Conservation (phyloP, 257 asterid genomes). For the Verbascum thapsus region DNA sequence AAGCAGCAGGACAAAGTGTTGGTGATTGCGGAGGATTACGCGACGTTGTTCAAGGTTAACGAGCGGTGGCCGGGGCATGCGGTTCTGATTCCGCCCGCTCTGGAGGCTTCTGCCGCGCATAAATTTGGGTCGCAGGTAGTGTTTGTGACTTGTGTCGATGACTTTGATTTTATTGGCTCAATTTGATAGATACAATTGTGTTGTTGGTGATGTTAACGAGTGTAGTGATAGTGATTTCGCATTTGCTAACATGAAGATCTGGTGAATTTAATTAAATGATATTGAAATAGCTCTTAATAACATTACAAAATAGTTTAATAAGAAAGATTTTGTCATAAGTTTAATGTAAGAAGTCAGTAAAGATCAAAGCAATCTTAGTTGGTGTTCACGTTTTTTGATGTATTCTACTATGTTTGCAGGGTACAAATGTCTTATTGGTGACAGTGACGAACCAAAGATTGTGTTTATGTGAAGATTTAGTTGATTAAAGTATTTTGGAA, state of each 20-base stretch:
- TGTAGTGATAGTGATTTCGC: too few relatives aligned
- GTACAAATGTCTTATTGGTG: neutral
- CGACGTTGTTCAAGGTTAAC: conserved; percentile 79
- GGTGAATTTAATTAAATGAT: too few relatives aligned
- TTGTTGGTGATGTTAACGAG: too few relatives aligned
- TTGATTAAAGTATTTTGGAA: neutral
- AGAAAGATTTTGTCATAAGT: too few relatives aligned
- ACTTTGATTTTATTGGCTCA: neutral
- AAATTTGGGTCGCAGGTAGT: conserved; percentile 96
- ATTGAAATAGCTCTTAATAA: too few relatives aligned
- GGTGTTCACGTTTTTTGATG: neutral
- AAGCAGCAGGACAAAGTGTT: conserved; percentile 87
- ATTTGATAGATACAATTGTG: too few relatives aligned
- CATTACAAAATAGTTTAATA: too few relatives aligned
- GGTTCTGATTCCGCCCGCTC: conserved; percentile 83
- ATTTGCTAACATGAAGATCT: too few relatives aligned
- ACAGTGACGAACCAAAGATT: neutral
- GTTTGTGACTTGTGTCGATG: neutral
- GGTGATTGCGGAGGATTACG: conserved; percentile 95
- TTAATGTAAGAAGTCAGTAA: too few relatives aligned
- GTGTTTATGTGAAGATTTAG: conserved; percentile 1
- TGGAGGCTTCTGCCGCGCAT: conserved; percentile 79
- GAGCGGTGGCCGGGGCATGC: conserved; percentile 99
- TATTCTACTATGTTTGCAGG: neutral
- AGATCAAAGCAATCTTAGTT: neutral